phyloP scores from a whole-genome alignment of 306 rosid genomes.

The Pueraria montana region DNA sequence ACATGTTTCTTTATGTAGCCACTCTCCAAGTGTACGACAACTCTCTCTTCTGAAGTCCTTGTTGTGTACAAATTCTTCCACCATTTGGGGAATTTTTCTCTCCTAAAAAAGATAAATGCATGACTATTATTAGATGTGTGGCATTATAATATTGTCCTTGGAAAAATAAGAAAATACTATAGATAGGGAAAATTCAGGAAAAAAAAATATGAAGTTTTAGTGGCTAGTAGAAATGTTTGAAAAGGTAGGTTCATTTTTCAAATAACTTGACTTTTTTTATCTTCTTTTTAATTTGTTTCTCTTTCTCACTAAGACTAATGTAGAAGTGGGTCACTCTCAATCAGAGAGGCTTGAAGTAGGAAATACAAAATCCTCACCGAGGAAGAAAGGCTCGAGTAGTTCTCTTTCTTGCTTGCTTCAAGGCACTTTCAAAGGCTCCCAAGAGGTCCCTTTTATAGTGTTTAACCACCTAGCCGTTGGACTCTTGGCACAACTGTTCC shows the following conservation, averaged over 20 bases:
- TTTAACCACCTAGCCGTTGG: no score
- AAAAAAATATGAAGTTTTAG: no score
- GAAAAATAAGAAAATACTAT: background rate
- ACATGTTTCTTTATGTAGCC: slow-evolving; percentile 54
- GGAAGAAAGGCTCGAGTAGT: no score
- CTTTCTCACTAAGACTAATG: no score
- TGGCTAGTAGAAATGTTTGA: background rate
- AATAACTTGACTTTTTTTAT: background rate
- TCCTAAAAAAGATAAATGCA: slow-evolving; percentile 58
- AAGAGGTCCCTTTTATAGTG: no score
- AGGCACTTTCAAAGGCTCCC: no score
- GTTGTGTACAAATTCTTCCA: slow-evolving; percentile 52
- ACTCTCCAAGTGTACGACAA: slow-evolving; percentile 55
- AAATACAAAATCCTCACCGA: no score
- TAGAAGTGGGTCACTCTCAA: no score
- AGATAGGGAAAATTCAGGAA: background rate
- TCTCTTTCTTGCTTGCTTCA: no score
- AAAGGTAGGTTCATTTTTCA: slow-evolving; percentile 16
- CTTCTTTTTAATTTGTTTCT: background rate
- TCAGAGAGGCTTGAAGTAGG: no score
- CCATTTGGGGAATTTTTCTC: slow-evolving; percentile 56
- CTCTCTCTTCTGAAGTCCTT: slow-evolving; percentile 55
- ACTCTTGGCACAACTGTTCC: no score
- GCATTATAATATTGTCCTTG: background rate
- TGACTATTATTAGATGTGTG: slow-evolving; percentile 5